Evolutionary conservation across 345 rosid species (phyloP), one percentile per base, ranked within the genome.

Genomic region (Moricandia arvensis): DNA sequence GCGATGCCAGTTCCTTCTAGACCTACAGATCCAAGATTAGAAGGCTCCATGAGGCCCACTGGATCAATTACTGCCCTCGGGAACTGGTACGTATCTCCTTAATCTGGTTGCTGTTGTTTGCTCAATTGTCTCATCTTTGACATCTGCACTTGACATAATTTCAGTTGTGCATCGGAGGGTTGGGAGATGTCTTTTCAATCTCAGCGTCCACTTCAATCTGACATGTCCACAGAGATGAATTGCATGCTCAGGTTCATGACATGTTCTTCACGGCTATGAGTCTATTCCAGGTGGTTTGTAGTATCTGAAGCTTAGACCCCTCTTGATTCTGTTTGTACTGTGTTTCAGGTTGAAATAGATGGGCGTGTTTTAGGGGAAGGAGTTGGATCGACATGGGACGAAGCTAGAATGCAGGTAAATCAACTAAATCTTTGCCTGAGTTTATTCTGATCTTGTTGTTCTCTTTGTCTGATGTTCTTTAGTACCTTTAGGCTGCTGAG

Each of bases 311-410:
- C 45, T 24, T 1, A 45, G 41, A 45, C 54, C 47, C 35, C n/a
- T 9, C 71, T 67, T 66, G 63, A 51, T 70, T 68, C 21, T 62
- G 45, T 41, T n/a, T 59, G 59, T 54, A 34, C 62, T 55, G 31
- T 72, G 71, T 69, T 69, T 70, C 83, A 96, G 98, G 97, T 96
- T 78, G 95, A 93, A 87, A 80, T 96, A n/a, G 93, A 89, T 80
- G 98, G 98, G 34, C 97, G 86, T 81, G 87, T 91, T 64, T 62
- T 93, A 78, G 98, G 97, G 29, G 87, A 86, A 83, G 99, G 98
- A 38, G 78, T 80, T 53, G 99, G 99, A 67, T 86, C 77, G 8
- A 88, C 98, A n/a, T 93, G 96, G 97, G 98, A 93, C 68, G 97
- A 96, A 79, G 99, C 99, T 74, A 88, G 84, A 86, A 84, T 81